Evolutionary conservation across 495 filamentous ascomycete genomes (phyloP), one percentile per base, ranked within the genome.

Genomic region (Penicillium parvum): DNA sequence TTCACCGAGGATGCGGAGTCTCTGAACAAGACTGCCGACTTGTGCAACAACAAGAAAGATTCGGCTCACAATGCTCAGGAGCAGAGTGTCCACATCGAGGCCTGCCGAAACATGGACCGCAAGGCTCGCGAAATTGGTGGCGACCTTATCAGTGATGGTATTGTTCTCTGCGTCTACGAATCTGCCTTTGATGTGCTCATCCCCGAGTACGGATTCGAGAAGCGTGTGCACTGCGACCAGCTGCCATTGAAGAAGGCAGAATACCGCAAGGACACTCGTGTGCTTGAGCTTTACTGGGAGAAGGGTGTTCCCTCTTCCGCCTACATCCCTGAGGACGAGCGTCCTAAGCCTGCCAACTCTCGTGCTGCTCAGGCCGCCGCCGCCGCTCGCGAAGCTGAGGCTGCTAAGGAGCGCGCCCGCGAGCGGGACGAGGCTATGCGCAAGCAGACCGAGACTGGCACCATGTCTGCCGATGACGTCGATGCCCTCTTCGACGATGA

Each of bases 41-140:
- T 86, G 45, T 95, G 90, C 76, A 98, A 97, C 68, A 95, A 85
- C 57, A 98, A 97, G 81, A 98, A 98, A 64, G 92, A 98, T 57
- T 97, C 92, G 4, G 91, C 94, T 0, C 91, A 94, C 66, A 90
- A 87, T 55, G 92, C 92, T 7, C 92, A 97, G 58, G 92, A 98
- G 63, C 92, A 98, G 69, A 97, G 92, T 61, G 88, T 98, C 49
- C 92, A 98, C 65, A 97, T 98, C 53, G 94, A 97, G 58, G 86
- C 90, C 2, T 98, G 92, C 76, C 83, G 92, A 44, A 82, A 79
- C 35, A 95, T 98, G 84, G 90, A 96, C 59, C 86, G 85, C 65
- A 84, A 83, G 60, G 81, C 85, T 41, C 81, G 85, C 50, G 85
- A 94, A 50, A 76, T 84, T 53, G 88, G 88, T 34, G 88, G 88